A percentile compares a stretch with the other conserved stretches of the same genome.
Evolutionary conservation across 2,329 filamentous ascomycete species (phyloP).

Genomic region (Dichotomopilus funicola): DNA sequence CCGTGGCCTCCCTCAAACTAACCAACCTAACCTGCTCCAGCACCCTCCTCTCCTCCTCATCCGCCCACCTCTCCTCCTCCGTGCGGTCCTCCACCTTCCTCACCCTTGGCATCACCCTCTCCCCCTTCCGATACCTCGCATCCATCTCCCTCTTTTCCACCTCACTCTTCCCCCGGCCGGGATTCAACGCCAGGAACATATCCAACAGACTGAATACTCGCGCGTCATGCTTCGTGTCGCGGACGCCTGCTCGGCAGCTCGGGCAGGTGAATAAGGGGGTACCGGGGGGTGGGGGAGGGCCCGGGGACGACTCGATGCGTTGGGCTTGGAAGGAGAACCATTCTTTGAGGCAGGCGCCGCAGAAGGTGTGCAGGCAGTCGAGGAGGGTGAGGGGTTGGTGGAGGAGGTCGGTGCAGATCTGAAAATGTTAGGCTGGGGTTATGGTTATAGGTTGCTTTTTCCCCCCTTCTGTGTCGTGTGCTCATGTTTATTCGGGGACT

Average conservation of each 20-base stretch:
- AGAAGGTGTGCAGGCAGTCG: constrained; percentile 93
- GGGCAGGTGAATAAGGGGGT: constrained; percentile 73
- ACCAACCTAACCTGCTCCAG: constrained; percentile 65
- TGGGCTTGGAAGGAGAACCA: constrained; percentile 83
- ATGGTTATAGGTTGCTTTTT: not conserved
- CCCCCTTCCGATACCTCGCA: constrained; percentile 71
- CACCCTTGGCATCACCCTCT: constrained; percentile 66
- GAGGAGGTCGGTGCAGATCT: constrained; percentile 96
- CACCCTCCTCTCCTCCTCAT: constrained; percentile 65
- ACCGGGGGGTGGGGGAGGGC: constrained; percentile 40
- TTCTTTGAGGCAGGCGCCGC: constrained; percentile 88
- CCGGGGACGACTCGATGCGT: constrained; percentile 45
- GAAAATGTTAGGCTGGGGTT: not conserved
- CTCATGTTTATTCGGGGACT: not conserved
- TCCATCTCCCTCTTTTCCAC: constrained; percentile 72
- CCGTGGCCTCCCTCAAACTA: constrained; percentile 63
- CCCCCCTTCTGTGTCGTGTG: not conserved
- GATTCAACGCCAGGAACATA: constrained; percentile 76
- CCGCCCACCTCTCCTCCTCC: constrained; percentile 60
- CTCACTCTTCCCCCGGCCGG: constrained; percentile 61
- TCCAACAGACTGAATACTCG: constrained; percentile 84
- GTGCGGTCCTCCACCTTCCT: constrained; percentile 42
- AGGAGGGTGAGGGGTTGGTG: constrained; percentile 87
- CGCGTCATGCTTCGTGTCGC: constrained; percentile 84
- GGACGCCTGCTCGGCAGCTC: constrained; percentile 79